Evolutionary conservation across 129 eudicot genomes (phyloP).

Genomic region (Rutidosis leptorrhynchoides): DNA sequence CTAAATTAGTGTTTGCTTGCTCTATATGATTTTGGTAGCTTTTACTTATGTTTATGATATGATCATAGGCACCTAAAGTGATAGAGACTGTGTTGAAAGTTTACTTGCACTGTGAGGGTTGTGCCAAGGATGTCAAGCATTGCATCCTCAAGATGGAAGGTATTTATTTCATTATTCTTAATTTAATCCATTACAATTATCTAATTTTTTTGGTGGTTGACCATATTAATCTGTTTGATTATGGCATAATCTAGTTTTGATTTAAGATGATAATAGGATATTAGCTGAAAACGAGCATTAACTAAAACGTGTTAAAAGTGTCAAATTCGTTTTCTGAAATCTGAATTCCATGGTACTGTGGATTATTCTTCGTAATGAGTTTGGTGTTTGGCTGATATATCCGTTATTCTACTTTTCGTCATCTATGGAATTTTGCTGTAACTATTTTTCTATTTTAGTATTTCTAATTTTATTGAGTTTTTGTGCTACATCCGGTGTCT

Average conservation of each 20-base stretch:
- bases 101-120: conserved; percentile 68
- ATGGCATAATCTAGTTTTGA: not conserved
- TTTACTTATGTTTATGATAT: not conserved
- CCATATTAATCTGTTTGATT: not conserved
- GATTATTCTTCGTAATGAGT: no score
- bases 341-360: no score
- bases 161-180: conserved; percentile 11
- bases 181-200: no score
- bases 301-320: not conserved
- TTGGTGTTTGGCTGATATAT: no score
- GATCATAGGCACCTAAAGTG: conserved; percentile 39
- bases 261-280: not conserved
- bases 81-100: conserved; percentile 54
- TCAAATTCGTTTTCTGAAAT: not conserved
- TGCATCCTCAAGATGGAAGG: conserved; percentile 63
- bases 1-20: conserved; percentile 4
- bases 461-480: no score
- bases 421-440: no score
- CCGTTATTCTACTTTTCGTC: no score
- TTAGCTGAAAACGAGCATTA: not conserved
- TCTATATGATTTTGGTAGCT: not conserved
- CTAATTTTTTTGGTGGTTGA: no score
- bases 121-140: conserved; percentile 59
- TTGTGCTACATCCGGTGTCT: no score
- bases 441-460: no score